Conservation (phyloP, 192 early-diverging fungal species). For the Rhizophagus clarus region DNA sequence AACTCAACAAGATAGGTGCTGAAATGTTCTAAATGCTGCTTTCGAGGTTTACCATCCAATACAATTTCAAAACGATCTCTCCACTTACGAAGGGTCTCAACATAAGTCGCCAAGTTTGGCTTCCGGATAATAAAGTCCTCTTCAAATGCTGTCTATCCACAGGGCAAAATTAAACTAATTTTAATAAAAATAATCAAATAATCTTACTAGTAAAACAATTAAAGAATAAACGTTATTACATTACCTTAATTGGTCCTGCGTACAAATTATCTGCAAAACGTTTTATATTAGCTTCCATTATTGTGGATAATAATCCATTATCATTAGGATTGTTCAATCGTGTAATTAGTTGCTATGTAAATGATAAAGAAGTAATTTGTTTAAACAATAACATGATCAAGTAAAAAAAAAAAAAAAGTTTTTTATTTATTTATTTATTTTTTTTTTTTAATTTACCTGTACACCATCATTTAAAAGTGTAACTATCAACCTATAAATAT, state of each 20-base stretch:
- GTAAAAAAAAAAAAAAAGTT: not conserved
- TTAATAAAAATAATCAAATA: not conserved
- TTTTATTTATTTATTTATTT: no score
- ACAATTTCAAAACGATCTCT: conserved; percentile 89
- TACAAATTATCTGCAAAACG: conserved; percentile 89
- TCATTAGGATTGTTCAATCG: conserved; percentile 63
- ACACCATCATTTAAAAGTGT: conserved; percentile 83
- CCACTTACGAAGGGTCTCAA: conserved; percentile 89
- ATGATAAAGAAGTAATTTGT: not conserved
- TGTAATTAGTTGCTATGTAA: conserved; percentile 65
- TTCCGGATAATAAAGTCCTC: conserved; percentile 91
- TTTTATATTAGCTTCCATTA: conserved; percentile 78
- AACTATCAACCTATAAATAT: conserved; percentile 94
- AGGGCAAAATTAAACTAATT: not conserved
- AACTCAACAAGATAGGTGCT: conserved; percentile 96
- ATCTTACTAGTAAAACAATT: no score
- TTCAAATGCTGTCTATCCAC: conserved; percentile 71
- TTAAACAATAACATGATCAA: no score
- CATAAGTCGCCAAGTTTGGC: conserved; percentile 81
- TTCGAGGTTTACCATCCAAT: conserved; percentile 79
- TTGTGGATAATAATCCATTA: conserved; percentile 59
- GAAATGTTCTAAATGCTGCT: conserved; percentile 83
- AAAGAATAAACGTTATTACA: not conserved
- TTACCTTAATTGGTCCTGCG: conserved; percentile 71
- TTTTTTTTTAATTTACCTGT: conserved; percentile 41